Evolutionary conservation across 2,329 filamentous ascomycete species (phyloP).

Genomic region (Sporothrix dimorphospora): DNA sequence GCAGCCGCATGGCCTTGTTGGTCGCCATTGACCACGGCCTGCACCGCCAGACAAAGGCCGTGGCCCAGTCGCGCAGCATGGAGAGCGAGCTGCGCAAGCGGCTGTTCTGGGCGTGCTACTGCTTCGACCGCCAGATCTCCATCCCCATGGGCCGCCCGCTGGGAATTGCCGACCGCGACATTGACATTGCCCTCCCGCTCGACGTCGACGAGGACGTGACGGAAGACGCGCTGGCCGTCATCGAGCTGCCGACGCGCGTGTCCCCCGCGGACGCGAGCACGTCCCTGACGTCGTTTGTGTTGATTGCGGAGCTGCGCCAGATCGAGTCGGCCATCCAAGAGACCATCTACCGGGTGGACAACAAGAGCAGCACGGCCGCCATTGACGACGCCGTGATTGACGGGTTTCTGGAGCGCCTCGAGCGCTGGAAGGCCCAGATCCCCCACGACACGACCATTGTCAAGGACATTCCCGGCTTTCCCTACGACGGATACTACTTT

Average conservation of each 20-base stretch:
- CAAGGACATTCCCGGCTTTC: conserved; percentile 16
- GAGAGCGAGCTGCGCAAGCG: conserved; percentile 39
- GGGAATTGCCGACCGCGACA: conserved; percentile 40
- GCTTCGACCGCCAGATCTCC: conserved; percentile 40
- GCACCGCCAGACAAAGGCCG: conserved; percentile 34
- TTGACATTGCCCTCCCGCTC: conserved; percentile 39
- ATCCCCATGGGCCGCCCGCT: conserved; percentile 41
- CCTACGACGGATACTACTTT: conserved; percentile 22
- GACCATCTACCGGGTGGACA: conserved; percentile 34
- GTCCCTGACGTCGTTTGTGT: conserved; percentile 38
- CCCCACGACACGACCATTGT: conserved; percentile 28
- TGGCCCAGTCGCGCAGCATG: conserved; percentile 27
- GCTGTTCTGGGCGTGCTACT: conserved; percentile 42
- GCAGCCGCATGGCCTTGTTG: conserved; percentile 35
- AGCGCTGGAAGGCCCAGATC: conserved; percentile 34
- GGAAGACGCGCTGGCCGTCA: conserved; percentile 30
- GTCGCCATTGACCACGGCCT: conserved; percentile 36
- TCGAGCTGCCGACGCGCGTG: conserved; percentile 12
- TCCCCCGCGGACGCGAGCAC: conserved; percentile 32
- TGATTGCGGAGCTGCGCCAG: conserved; percentile 33
- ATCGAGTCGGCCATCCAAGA: conserved; percentile 36
- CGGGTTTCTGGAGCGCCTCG: conserved; percentile 32
- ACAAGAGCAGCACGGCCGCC: conserved; percentile 19
- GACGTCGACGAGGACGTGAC: conserved; percentile 37
- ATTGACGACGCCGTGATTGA: conserved; percentile 29